Evolutionary conservation across 352 stramenopile genomes (phyloP), one percentile per base, ranked within the genome.

Genomic region (Phytophthora colocasiae): DNA sequence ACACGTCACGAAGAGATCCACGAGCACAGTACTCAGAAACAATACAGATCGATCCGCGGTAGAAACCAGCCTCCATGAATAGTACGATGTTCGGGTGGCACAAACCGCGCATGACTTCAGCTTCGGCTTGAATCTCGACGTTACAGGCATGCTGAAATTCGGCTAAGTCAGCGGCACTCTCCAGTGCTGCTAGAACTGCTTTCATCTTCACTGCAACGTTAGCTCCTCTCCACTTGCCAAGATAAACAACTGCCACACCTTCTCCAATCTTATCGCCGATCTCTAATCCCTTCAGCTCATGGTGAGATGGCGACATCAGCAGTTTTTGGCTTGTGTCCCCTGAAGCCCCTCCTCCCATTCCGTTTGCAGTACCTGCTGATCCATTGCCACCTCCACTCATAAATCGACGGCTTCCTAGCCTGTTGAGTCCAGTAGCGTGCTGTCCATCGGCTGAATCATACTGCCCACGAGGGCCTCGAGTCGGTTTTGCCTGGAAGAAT

Each of bases 141-240:
- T 96, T 96, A 63, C 85, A 93, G 10, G 84, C 88, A 46, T 94
- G 71, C 41, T 93, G 83, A 51, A 96, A 93, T 45, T 92, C 84
- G 7, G 80, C 82, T 14, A 92, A 49, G 22, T 89, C 74, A 17
- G 88, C 83, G 0, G 69, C 66, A 46, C 72, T 80, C 55, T 96
- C 85, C 41, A 93, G 63, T 11, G 70, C 70, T n/a, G 70, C 70
- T 56, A 95, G 71, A 17, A 96, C 74, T 39, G 83, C 80, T 63
- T 92, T 90, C 84, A 93, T 95, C 80, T 99, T 99, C 36, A 98
- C 93, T 5, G 97, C 97, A 10, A 99, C 97, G 40, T 98, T 82
- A 2, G 95, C 98, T 29, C 96, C 97, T 31, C 94, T 85, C 97
- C 97, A 99, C 58, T 92, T 97, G 66, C 94, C 98, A 31, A 92